Evolutionary conservation across 1,139 yeast genomes (phyloP).

Genomic region (Debaryomyces fabryi): DNA sequence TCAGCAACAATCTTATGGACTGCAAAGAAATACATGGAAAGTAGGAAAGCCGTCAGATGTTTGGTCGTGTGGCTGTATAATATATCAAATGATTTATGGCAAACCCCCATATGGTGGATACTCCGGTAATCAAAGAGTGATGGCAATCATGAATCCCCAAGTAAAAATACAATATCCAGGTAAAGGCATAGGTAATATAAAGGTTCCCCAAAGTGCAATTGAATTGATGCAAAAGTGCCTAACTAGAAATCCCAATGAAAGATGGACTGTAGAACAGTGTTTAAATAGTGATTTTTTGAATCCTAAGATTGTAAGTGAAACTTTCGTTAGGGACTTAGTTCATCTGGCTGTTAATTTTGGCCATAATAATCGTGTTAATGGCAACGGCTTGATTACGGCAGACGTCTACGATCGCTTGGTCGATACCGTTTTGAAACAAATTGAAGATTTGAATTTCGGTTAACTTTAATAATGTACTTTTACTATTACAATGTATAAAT

Average conservation of each 20-base stretch:
- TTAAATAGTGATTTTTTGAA: constrained; percentile 60
- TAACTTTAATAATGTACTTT: constrained; percentile 12
- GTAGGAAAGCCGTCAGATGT: constrained; percentile 96
- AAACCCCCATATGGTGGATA: constrained; percentile 86
- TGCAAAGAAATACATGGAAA: constrained; percentile 64
- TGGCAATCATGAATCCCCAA: constrained; percentile 87
- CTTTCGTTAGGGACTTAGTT: constrained; percentile 69
- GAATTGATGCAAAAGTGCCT: constrained; percentile 77
- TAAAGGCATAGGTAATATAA: constrained; percentile 61
- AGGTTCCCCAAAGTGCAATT: constrained; percentile 69
- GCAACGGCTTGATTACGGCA: constrained; percentile 37
- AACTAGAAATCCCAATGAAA: constrained; percentile 65
- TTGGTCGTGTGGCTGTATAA: constrained; percentile 97
- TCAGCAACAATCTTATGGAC: neutral
- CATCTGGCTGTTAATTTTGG: constrained; percentile 79
- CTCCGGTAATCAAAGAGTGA: constrained; percentile 75
- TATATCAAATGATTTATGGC: constrained; percentile 95
- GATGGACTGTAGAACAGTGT: constrained; percentile 69
- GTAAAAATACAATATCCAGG: constrained; percentile 73
- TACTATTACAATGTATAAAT: constrained; percentile 2
- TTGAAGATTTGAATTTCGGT: constrained; percentile 42
- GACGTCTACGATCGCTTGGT: constrained; percentile 48
- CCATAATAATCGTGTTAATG: constrained; percentile 37
- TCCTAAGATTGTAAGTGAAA: constrained; percentile 73
- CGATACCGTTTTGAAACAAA: constrained; percentile 43